Base-by-base conservation (phyloP, 345 rosid genomes). In the Gynandropsis gynandra region DNA sequence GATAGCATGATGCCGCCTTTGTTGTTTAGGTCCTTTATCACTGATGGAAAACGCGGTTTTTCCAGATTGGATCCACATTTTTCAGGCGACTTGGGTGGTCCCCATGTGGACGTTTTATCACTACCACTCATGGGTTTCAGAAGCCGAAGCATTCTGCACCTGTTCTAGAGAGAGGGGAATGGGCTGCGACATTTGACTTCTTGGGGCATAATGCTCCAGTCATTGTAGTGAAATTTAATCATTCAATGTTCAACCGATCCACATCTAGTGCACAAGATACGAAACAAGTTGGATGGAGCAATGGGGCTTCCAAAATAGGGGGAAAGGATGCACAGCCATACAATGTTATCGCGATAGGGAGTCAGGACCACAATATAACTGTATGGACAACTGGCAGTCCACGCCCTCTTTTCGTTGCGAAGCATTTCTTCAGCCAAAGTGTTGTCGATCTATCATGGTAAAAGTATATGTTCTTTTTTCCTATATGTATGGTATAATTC, bases 101-200 rank as follows among this genome's bases (percentile, higher is more conserved):
- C 13, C 97, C 99, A 1, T 93, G 99, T 72, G 99, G 99, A 39
- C 99, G 88, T 74, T 93, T 83, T 60, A 74, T 93, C 66, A 88
- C 99, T 36, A 93, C 97, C 9, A 93, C 99, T 56, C 95, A 93
- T 52, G 99, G 99, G 62, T 93, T 70, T 77, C 99, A 93, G 76
- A 93, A 88, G 72, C 99, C 99, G n/a, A 85, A 90, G 80, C 99
- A 93, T 77, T 93, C 99, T 65, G 99, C 97, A 42, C 99, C 99
- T 20, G 99, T 93, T 70, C 76, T 93, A 12, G 97, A 88, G 71
- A 81, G 99, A 71, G 99, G 95, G 40, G 97, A 93, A 66, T 93
- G 99, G 99, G 84, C 94, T 46, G 99, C 87, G 31, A 80, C 94
- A 36, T 93, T 85, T 54, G 99, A 93, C 73, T 93, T 93, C 78